Conservation (phyloP, 2,329 filamentous ascomycete genomes). For the Lasiodiplodia sp. region DNA sequence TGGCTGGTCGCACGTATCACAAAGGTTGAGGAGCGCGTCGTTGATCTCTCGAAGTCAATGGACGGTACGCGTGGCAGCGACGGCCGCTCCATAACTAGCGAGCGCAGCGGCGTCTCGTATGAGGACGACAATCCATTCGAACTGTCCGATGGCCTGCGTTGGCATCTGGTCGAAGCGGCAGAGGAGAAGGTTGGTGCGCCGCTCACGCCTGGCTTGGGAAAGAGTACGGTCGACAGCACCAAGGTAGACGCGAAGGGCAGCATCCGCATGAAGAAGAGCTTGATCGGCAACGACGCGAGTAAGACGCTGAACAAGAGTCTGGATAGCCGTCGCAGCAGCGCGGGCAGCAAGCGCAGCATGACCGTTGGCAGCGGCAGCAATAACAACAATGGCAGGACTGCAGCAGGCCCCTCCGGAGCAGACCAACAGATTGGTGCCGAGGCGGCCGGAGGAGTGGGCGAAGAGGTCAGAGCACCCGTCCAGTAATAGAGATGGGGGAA, state of each 20-base stretch:
- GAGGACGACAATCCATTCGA: slow-evolving; percentile 98
- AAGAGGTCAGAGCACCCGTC: slow-evolving; percentile 28
- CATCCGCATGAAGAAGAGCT: slow-evolving; percentile 54
- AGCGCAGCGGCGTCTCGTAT: slow-evolving; percentile 55
- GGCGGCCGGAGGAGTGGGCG: slow-evolving; percentile 33
- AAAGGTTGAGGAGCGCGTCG: slow-evolving; percentile 89
- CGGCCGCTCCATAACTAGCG: slow-evolving; percentile 58
- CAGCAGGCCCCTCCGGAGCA: slow-evolving; percentile 35
- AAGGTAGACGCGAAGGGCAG: slow-evolving; percentile 85
- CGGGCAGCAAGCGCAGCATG: slow-evolving; percentile 78
- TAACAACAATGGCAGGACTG: slow-evolving; percentile 35
- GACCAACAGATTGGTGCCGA: slow-evolving; percentile 37
- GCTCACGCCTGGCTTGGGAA: slow-evolving; percentile 88
- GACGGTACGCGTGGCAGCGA: slow-evolving; percentile 58
- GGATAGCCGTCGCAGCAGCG: slow-evolving; percentile 89
- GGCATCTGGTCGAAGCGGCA: slow-evolving; percentile 92
- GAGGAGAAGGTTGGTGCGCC: slow-evolving; percentile 92
- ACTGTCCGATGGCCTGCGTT: slow-evolving; percentile 89
- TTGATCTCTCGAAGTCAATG: slow-evolving; percentile 85
- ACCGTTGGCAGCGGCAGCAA: slow-evolving; percentile 42
- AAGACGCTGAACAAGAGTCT: slow-evolving; percentile 77
- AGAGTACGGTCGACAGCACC: slow-evolving; percentile 88
- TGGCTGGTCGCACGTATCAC: slow-evolving; percentile 97
- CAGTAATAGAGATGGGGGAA: slow-evolving; percentile 6
- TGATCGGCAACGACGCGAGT: slow-evolving; percentile 54